Evolutionary conservation across 257 asterid species (phyloP).

Genomic region (Catharanthus roseus): DNA sequence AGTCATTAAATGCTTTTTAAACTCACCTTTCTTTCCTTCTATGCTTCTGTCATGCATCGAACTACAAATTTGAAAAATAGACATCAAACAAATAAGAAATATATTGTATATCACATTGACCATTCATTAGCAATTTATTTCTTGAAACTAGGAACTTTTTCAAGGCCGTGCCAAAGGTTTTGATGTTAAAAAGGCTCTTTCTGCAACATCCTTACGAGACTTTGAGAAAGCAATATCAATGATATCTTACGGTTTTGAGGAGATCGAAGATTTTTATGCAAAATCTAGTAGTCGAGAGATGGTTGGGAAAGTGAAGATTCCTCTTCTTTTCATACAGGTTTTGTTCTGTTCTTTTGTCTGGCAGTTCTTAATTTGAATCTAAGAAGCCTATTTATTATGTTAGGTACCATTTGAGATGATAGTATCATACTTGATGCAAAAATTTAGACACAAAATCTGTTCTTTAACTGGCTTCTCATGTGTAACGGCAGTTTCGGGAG

Average conservation of each 20-base stretch:
- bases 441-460: neutral
- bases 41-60: neutral
- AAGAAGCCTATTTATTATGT: neutral
- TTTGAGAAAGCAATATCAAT: constrained; percentile 82
- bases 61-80: neutral
- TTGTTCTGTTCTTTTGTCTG: constrained; percentile 12
- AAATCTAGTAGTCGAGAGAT: constrained; percentile 73
- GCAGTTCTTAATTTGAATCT: neutral
- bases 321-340: constrained; percentile 93
- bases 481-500: neutral
- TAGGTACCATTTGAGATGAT: neutral
- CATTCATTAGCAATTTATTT: neutral
- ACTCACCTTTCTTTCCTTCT: neutral
- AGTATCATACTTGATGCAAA: neutral
- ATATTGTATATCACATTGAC: neutral
- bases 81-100: neutral
- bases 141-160: constrained; percentile 68
- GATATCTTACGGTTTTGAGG: constrained; percentile 70
- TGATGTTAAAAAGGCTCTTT: constrained; percentile 70
- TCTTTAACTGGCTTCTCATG: neutral
- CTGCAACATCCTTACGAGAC: constrained; percentile 66
- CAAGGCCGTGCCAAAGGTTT: constrained; percentile 87
- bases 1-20: neutral
- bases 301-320: constrained; percentile 77
- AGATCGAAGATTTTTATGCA: constrained; percentile 70